Percentiles rank a stretch among this genome's conserved stretches.
These are phyloP conservation scores for Zymoseptoria pseudotritici DNA, from an alignment of 2,329 filamentous ascomycete genomes.

Conservation along the genomic window DNA sequence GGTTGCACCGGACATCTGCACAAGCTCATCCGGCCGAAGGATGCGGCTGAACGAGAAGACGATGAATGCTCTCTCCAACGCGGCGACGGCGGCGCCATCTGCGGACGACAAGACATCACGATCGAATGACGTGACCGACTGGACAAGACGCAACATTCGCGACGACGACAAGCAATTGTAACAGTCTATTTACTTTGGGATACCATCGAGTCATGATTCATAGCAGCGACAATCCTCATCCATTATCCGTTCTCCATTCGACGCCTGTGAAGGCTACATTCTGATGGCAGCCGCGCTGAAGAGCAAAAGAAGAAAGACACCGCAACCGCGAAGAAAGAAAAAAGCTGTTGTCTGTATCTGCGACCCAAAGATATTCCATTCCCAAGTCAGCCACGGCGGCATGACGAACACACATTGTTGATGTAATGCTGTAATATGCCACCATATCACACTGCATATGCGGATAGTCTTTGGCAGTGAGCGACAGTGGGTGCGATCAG, in stretches of 20 bases:
- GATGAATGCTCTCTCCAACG: neutral
- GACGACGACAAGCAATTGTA: slow-evolving; percentile 12
- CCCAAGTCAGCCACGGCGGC: slow-evolving; percentile 21
- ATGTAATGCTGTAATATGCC: slow-evolving; percentile 20
- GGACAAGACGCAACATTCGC: neutral
- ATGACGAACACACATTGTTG: slow-evolving; percentile 24
- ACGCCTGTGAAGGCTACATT: slow-evolving; percentile 24
- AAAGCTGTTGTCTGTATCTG: slow-evolving; percentile 17
- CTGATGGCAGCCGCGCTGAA: slow-evolving; percentile 11
- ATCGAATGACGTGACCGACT: neutral
- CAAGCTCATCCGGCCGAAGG: neutral
- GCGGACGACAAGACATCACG: neutral
- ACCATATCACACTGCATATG: slow-evolving; percentile 16
- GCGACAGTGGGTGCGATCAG: slow-evolving; percentile 12
- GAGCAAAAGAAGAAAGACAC: slow-evolving; percentile 9
- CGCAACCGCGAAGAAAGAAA: slow-evolving; percentile 13
- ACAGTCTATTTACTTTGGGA: slow-evolving; percentile 16
- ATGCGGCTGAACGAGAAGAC: neutral
- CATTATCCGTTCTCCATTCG: slow-evolving; percentile 7
- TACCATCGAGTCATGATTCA: slow-evolving; percentile 15
- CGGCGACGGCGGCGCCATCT: neutral
- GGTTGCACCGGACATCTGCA: neutral
- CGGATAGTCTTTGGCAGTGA: slow-evolving; percentile 16
- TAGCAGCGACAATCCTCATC: slow-evolving; percentile 13
- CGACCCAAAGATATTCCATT: slow-evolving; percentile 8